Conservation (phyloP, 148 eudicot species). For the Amaranthus cruentus region DNA sequence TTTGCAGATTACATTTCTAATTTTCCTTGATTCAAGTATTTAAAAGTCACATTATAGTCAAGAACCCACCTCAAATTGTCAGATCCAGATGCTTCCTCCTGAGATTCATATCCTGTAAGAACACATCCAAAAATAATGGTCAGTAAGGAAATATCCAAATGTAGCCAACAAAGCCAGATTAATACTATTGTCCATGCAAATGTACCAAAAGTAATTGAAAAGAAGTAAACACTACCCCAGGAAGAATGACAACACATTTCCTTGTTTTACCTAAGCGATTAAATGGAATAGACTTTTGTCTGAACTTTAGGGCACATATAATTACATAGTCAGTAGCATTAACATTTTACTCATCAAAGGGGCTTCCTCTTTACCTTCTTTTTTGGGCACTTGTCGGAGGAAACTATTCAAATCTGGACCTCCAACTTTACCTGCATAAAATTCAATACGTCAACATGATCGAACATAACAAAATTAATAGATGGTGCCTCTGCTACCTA, state of each 20-base stretch:
- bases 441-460: slow-evolving; percentile 7
- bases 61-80: slow-evolving; percentile 38
- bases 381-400: slow-evolving; percentile 57
- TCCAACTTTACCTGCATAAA: slow-evolving; percentile 57
- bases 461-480: slow-evolving; percentile 1
- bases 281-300: neutral
- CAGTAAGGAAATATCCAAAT: neutral
- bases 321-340: neutral
- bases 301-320: neutral
- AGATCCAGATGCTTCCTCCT: slow-evolving; percentile 41
- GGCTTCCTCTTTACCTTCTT: slow-evolving; percentile 49
- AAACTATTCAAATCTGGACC: slow-evolving; percentile 84
- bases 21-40: neutral
- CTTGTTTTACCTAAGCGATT: neutral
- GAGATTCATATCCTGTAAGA: slow-evolving; percentile 37
- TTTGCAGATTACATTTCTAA: neutral
- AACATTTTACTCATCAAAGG: neutral
- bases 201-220: neutral
- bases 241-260: neutral
- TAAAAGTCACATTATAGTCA: neutral
- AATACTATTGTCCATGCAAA: neutral
- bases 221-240: neutral
- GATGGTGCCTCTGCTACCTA: slow-evolving; percentile 26
- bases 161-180: neutral
- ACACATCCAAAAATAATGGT: slow-evolving; percentile 6